A percentile compares a stretch with the other conserved stretches of the same genome.
Evolutionary conservation across 495 filamentous ascomycete species (phyloP).

Genomic region (Penicillium diatomitis): DNA sequence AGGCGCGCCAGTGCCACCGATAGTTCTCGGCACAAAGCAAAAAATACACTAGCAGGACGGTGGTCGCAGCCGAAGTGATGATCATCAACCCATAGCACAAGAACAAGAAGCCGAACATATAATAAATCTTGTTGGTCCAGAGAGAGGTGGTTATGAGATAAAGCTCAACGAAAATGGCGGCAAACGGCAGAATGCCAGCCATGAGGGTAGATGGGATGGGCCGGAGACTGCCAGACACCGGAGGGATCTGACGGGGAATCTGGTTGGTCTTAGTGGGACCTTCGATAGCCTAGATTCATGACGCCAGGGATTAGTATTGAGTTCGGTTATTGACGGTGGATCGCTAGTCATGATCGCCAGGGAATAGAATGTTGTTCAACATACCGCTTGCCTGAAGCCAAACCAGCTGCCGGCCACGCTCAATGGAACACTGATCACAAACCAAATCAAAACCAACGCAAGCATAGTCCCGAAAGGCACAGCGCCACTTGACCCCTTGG

Average conservation of each 20-base stretch:
- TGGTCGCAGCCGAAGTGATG: slow-evolving; percentile 85
- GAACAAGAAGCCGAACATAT: slow-evolving; percentile 99
- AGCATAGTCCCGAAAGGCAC: slow-evolving; percentile 97
- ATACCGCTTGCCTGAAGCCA: slow-evolving; percentile 61
- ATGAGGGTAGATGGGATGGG: slow-evolving; percentile 80
- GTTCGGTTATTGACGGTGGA: neutral
- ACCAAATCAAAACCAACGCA: slow-evolving; percentile 88
- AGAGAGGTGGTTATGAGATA: slow-evolving; percentile 98
- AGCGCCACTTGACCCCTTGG: slow-evolving; percentile 77
- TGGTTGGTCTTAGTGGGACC: slow-evolving; percentile 92
- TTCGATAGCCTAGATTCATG: slow-evolving; percentile 40
- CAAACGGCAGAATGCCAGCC: slow-evolving; percentile 87
- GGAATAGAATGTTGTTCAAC: neutral
- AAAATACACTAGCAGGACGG: slow-evolving; percentile 89
- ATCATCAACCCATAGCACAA: slow-evolving; percentile 97
- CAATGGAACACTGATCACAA: slow-evolving; percentile 86
- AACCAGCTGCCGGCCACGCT: slow-evolving; percentile 88
- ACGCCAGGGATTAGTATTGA: neutral
- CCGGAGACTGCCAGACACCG: slow-evolving; percentile 67
- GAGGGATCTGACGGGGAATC: slow-evolving; percentile 93
- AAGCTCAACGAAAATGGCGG: slow-evolving; percentile 92
- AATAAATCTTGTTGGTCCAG: slow-evolving; percentile 97
- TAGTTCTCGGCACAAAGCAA: slow-evolving; percentile 94
- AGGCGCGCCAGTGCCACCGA: slow-evolving; percentile 96
- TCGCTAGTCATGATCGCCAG: neutral